phyloP scores from a whole-genome alignment of 2,329 filamentous ascomycete genomes.

The Colletotrichum agaves region DNA sequence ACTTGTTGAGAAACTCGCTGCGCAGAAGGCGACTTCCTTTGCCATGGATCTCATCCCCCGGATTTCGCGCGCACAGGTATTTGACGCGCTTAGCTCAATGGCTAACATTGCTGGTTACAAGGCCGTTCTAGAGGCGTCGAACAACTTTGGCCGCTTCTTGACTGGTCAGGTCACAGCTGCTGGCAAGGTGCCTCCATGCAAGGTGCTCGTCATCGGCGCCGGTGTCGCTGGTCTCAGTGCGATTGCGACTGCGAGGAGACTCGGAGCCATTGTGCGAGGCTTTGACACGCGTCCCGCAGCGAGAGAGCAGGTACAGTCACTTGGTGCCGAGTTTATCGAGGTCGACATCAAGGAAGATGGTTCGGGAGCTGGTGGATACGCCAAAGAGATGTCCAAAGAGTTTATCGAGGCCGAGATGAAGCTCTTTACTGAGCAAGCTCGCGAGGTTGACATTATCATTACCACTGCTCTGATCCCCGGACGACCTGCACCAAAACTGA shows the following conservation, averaged over 20 bases:
- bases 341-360: conserved; percentile 88
- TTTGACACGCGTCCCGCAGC: conserved; percentile 93
- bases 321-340: conserved; percentile 90
- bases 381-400: conserved; percentile 93
- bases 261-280: conserved; percentile 89
- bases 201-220: conserved; percentile 89
- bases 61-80: conserved; percentile 88
- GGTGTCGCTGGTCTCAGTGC: conserved; percentile 90
- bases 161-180: conserved; percentile 92
- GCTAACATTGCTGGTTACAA: conserved; percentile 96
- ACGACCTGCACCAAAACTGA: conserved; percentile 82
- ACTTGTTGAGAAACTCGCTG: conserved; percentile 78
- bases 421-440: conserved; percentile 86
- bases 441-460: conserved; percentile 91
- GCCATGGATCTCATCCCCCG: conserved; percentile 95
- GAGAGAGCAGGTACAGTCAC: conserved; percentile 88
- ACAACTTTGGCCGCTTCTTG: conserved; percentile 87
- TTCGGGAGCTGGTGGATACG: conserved; percentile 85
- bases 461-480: conserved; percentile 93
- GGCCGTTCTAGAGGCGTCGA: conserved; percentile 88
- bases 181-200: conserved; percentile 89
- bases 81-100: conserved; percentile 92
- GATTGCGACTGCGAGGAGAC: conserved; percentile 84
- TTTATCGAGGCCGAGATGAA: conserved; percentile 96
- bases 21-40: conserved; percentile 78